Evolutionary conservation across 164 flowering plant species (phyloP).

Genomic region (Echeveria elegans): DNA sequence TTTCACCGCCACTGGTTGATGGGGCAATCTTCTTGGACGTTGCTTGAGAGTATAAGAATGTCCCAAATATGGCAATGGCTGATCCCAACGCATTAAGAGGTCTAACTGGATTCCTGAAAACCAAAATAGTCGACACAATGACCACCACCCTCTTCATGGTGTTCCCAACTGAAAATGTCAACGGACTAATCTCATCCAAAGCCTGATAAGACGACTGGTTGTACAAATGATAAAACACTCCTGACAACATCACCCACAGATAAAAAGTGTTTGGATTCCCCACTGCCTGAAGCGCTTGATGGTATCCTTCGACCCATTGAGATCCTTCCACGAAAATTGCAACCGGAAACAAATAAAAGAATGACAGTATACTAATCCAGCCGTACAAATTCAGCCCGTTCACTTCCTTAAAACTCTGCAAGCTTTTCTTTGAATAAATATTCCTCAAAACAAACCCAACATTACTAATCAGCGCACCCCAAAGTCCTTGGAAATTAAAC

Average conservation of each 20-base stretch:
- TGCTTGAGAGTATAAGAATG: conserved; percentile 90
- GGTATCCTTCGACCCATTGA: conserved; percentile 75
- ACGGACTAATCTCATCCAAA: conserved; percentile 77
- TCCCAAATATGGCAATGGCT: conserved; percentile 79
- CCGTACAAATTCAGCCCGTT: conserved; percentile 84
- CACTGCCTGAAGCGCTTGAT: conserved; percentile 38
- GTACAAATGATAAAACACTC: conserved; percentile 81
- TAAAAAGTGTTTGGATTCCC: conserved; percentile 62
- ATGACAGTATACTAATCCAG: conserved; percentile 64
- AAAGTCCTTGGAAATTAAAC: conserved; percentile 67
- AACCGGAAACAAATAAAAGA: conserved; percentile 65
- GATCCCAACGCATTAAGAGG: conserved; percentile 86
- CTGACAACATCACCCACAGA: conserved; percentile 66
- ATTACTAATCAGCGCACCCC: conserved; percentile 86
- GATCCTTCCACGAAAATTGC: conserved; percentile 79
- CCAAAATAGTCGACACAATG: conserved; percentile 61
- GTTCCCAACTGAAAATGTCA: conserved; percentile 84
- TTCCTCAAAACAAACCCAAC: conserved; percentile 85
- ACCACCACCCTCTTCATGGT: conserved; percentile 96
- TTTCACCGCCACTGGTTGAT: not conserved
- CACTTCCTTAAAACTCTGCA: conserved; percentile 72
- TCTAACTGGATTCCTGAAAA: conserved; percentile 77
- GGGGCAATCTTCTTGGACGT: conserved; percentile 20
- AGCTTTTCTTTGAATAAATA: conserved; percentile 68
- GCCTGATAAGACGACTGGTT: conserved; percentile 89